Base-by-base conservation (phyloP, 305 asterid genomes). In the Fraxinus baroniana region DNA sequence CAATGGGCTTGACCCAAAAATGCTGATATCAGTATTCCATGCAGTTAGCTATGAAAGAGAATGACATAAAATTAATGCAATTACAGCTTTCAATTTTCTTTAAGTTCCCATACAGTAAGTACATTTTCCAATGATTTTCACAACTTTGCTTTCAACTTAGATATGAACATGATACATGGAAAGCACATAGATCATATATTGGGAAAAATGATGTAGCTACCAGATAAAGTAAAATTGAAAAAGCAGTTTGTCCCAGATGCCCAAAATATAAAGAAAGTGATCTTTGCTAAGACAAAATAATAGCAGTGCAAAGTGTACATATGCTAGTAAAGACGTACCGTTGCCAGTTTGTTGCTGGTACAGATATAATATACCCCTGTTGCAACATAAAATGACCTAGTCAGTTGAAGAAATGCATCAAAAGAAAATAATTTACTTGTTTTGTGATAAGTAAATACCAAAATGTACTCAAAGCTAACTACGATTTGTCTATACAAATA, bases 291-390 rank as follows among this genome's bases (percentile, higher is more conserved):
- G n/a, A 82, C 33, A 37, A 41, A 17, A 44, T 70, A 30, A 76
- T 57, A 26, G 62, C 52, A 70, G 73, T 28, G 78, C 64, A 70
- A 70, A 26, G 71, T 32, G 76, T 68, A 39, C 7, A 44, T 52
- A 7, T 13, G 36, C 74, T 18, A 82, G 75, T 77, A 83, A 60
- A 86, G 70, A 60, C 94, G 76, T 93, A 96, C 99, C 98, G 78
- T 94, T 90, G 79, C 98, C 98, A 82, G 95, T 90, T 89, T 91
- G 94, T 80, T 92, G 89, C 89, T 81, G 90, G 90, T 94, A 92
- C 79, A 96, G 78, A 83, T 90, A 91, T 79, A 96, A 83, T 86
- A 96, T 92, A 73, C 97, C 95, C 96, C 99, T 96, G 93, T 85
- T 79, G 83, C 89, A 84, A 80, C 76, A 80, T 77, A 44, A 88